These are phyloP conservation scores for Tolypocladium nubicola DNA, from an alignment of 2,329 filamentous ascomycete genomes.

Conservation along the genomic window DNA sequence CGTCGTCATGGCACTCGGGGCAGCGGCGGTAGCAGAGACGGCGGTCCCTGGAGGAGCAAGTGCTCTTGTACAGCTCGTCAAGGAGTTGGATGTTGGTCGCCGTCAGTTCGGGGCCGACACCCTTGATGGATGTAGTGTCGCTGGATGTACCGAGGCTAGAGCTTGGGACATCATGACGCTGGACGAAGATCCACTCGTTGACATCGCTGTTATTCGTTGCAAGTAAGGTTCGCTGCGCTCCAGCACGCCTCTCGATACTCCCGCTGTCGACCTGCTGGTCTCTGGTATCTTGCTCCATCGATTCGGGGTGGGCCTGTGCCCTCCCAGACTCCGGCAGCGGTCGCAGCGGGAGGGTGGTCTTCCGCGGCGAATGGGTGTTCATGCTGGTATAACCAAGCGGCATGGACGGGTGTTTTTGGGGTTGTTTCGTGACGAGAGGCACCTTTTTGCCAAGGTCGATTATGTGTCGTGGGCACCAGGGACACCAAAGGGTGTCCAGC, in stretches of 20 bases:
- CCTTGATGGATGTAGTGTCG: not conserved
- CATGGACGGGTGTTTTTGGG: not conserved
- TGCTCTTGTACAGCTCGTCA: not conserved
- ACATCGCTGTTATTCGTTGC: not conserved
- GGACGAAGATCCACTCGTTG: constrained; percentile 1
- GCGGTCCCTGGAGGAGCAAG: not conserved
- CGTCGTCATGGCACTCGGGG: not conserved
- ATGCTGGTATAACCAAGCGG: not conserved
- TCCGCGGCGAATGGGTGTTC: not conserved
- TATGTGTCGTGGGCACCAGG: not conserved
- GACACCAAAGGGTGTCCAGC: not conserved
- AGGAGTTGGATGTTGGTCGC: constrained; percentile 1
- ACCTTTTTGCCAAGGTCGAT: not conserved
- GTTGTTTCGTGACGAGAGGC: not conserved
- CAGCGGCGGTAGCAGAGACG: constrained; percentile 1
- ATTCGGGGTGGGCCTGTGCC: not conserved
- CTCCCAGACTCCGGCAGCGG: not conserved
- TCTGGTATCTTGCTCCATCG: not conserved
- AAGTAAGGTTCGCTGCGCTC: not conserved
- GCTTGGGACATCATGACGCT: not conserved
- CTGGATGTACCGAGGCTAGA: not conserved
- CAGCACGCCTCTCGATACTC: not conserved
- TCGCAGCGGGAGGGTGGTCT: not conserved
- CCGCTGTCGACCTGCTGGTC: not conserved
- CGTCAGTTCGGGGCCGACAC: not conserved